Evolutionary conservation across 108 stramenopile species (phyloP), one percentile per base, ranked within the genome.

Genomic region (Stephanodiscus minutulus): DNA sequence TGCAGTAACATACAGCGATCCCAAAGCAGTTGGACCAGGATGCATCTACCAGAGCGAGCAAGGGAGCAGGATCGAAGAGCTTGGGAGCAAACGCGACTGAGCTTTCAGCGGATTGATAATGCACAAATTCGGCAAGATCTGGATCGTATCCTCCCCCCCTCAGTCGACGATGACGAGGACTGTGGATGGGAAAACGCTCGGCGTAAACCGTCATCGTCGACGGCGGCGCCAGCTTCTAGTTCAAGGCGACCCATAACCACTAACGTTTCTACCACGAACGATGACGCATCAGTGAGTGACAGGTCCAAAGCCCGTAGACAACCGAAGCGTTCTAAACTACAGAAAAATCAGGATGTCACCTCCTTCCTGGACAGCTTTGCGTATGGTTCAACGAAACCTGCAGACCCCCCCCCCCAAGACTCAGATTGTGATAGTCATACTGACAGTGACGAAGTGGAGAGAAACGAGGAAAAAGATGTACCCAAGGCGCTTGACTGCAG

Each of bases 21-120:
- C 0, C 25, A 31, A 7, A 25, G 9, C 7, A 17, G 29, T 29
- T 56, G 55, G 55, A 17, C 27, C 29, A 7, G 15, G 29, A 28
- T 56, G 55, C 55, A 56, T 25, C 29, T 56, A 31, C 76, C 33
- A 9, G 27, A 58, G 7, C 54, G 69, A 60, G 54, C 58, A 20
- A 59, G 43, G 28, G 62, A 50, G 21, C 43, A 61, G 44, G 77
- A 79, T 13, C 66, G 61, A 22, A 61, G 66, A 56, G 27, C 35
- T 33, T 79, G 77, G 77, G 70, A 79, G 17, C 77, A 79, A 56
- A 67, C 46, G 64, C 70, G 52, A 20, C 39, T 79, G 6, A 72
- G 31, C 39, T 79, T 72, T 61, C 56, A 66, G 5, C 48, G 70
- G 21, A 62, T 66, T 54, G 49, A 71, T 18, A 78, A 68, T 59